Evolutionary conservation across 805 yeast genomes (phyloP), one percentile per base, ranked within the genome.

Genomic region (Kazachstania martiniae): DNA sequence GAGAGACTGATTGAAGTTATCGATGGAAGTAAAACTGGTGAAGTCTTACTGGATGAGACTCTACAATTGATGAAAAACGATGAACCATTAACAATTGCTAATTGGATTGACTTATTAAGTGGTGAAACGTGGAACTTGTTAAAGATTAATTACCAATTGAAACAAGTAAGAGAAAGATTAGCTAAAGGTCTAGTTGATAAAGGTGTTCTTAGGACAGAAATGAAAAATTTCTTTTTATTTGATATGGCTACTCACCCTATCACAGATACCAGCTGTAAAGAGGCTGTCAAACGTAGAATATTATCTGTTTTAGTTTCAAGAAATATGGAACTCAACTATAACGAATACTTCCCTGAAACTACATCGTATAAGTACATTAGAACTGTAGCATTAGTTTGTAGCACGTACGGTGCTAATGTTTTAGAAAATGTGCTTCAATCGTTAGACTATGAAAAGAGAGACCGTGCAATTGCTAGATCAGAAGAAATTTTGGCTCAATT

Each of bases 221-320:
- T 94, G 58, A 85, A 87, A 56, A 91, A 85, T 62, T 91, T 91
- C 55, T 74, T 91, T 49, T 64, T 91, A 33, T 91, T 91, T 48
- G 98, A 91, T 58, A 91, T 91, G 96, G 95, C 98, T 19, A 91
- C 98, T 7, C 98, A 93, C 59, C 98, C 98, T 6, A 73, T 91
- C 10, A 79, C 87, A 21, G 98, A 91, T 58, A 70, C 79, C 27
- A 63, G 74, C 42, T 77, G 94, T 31, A 91, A 91, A 59, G 94
- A 84, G 44, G 75, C 77, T 34, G 70, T 91, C 35, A 75, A 77
- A 35, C 68, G 74, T 37, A 72, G 96, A 47, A 73, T 85, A 18
- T 62, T 86, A 40, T 68, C 70, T 28, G 53, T 85, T 31, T 65
- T 91, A 45, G 74, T 84, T 6, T 65, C 78, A 22, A 75, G 94